phyloP scores from a whole-genome alignment of 2,329 filamentous ascomycete species.

The Alternaria sp. region DNA sequence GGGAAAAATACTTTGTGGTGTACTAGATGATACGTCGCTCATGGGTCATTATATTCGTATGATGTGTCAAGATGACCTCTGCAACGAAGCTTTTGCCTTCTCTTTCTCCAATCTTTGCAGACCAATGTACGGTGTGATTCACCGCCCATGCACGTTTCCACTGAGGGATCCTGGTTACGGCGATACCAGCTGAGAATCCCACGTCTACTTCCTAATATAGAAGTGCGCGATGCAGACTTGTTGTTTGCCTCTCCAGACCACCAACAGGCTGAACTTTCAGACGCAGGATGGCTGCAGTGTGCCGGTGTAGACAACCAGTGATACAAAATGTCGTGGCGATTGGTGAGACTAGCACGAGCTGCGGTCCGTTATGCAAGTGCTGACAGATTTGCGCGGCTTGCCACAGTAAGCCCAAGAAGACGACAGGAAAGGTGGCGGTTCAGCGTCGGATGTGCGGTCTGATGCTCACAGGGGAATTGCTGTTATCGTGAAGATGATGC shows the following conservation, averaged over 20 bases:
- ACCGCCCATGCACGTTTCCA: conserved; percentile 18
- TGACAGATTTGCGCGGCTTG: conserved; percentile 19
- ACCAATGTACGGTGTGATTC: conserved; percentile 24
- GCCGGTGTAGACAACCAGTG: conserved; percentile 4
- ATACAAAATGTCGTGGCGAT: conserved; percentile 16
- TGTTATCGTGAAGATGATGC: neutral
- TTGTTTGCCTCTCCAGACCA: conserved; percentile 5
- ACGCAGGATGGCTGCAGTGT: neutral
- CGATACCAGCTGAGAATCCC: conserved; percentile 9
- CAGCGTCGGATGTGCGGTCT: conserved; percentile 5
- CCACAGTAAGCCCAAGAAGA: conserved; percentile 34
- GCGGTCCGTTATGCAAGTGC: conserved; percentile 19
- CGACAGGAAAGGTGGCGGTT: conserved; percentile 20
- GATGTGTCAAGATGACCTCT: neutral
- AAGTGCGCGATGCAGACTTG: conserved; percentile 13
- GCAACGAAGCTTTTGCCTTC: neutral
- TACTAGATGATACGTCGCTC: neutral
- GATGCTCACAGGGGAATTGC: conserved; percentile 3
- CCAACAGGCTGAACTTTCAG: neutral
- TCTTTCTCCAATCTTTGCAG: conserved; percentile 1
- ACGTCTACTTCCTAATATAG: conserved; percentile 7
- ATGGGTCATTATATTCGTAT: neutral
- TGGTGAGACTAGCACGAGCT: conserved; percentile 21
- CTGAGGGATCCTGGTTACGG: neutral
- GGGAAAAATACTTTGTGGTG: too few species aligned